Evolutionary conservation across 345 rosid genomes (phyloP), one percentile per base, ranked within the genome.

Genomic region (Zanthoxylum bungeanum): DNA sequence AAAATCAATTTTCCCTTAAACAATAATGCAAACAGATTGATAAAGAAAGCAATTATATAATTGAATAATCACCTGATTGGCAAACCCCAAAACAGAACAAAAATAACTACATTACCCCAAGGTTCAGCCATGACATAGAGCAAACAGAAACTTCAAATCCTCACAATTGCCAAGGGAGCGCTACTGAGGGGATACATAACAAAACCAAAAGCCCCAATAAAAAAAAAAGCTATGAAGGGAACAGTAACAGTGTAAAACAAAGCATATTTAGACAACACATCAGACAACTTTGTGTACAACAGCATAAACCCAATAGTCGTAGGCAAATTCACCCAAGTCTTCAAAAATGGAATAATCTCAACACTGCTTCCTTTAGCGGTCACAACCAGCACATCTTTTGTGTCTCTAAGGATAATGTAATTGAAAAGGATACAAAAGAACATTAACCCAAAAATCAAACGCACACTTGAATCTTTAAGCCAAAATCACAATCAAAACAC

Each of bases 61-160:
- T 57, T 51, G 34, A n/a, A n/a, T n/a, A n/a, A n/a, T 78, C 69
- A 92, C 98, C 97, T 94, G 98, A 87, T 94, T 94, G 36, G 98
- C 98, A 61, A 92, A 89, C 9, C 98, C 98, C 98, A 94, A 68
- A 94, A 94, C 36, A 94, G 90, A 79, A 94, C 98, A 25, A 97
- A 94, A 72, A 94, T 66, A 40, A 94, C 98, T 34, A 94, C 98
- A 39, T 97, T 94, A 22, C 98, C 98, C 97, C 98, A 94, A 79
- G 90, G 88, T 79, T 94, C 98, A 79, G 97, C 98, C 98, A 94
- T 94, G 71, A 94, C 98, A 84, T 94, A 94, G 77, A 94, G 92
- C 87, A 94, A 82, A 80, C 97, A 92, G 84, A 92, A 94, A 60
- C 87, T 86, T 97, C 98, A 94, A 79, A 90, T 94, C 89, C 98